Evolutionary conservation across 1,284 basidiomycete genomes (phyloP), one percentile per base, ranked within the genome.

Genomic region (Ganoderma leucocontextum): DNA sequence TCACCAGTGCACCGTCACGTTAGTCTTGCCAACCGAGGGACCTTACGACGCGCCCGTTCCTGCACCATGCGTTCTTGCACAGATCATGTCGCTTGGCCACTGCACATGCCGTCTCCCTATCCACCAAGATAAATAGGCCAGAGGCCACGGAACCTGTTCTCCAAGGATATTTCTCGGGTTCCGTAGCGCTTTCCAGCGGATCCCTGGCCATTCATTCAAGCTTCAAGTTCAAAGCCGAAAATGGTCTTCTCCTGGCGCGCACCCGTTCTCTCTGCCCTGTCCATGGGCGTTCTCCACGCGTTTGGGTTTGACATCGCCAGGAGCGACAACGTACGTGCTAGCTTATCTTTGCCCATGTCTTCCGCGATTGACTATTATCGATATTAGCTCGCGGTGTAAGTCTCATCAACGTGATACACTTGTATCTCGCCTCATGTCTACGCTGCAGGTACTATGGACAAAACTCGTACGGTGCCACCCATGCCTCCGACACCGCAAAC

Each of bases 391-490:
- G 44, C 64, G 1, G 47, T 63, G 59, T 64, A 44, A 29, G 47
- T 19, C 29, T 17, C n/a, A 12, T 15, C 29, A 22, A 38, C 33
- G 7, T 35, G 29, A 2, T 38, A 5, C 47, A 29, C 17, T 53
- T 29, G 13, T 33, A 13, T 61, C 19, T 10, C 12, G 13, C 47
- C 42, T 67, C 36, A 67, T 59, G 22, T 35, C 10, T 17, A 25
- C 17, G 25, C 2, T 19, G 5, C 65, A 79, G 78, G 17, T 83
- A 84, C 70, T 83, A 81, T 81, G 83, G 82, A 25, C 83, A 90
- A 74, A 86, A 89, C 76, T 88, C 86, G 0, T 89, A 87, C 67
- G 88, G 88, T 29, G 87, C 86, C 6, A 84, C 83, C 2, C 81
- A 87, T 72, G 4, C 12, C 33, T 75, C 72, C 52, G 83, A 85